Percentiles rank a stretch among this genome's conserved stretches.
phyloP scores from a whole-genome alignment of 257 asterid genomes.

The Craterostigma plantagineum region DNA sequence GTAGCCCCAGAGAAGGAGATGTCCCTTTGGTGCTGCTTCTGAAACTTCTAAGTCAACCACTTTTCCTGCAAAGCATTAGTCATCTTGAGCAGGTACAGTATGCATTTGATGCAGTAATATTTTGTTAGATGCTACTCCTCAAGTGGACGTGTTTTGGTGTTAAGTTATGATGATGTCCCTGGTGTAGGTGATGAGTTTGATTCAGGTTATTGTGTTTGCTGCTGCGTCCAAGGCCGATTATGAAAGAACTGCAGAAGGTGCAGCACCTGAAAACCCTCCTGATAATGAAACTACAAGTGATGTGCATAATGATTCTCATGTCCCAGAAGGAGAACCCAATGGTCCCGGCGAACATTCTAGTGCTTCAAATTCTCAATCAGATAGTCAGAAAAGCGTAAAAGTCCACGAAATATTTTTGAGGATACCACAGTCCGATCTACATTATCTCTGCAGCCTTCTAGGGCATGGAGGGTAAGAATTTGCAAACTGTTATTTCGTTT shows the following conservation, averaged over 20 bases:
- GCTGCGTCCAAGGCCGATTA: constrained; percentile 67
- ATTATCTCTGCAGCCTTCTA: constrained; percentile 74
- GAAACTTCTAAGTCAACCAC: constrained; percentile 68
- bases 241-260: constrained; percentile 39
- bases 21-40: constrained; percentile 74
- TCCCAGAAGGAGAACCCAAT: constrained; percentile 15
- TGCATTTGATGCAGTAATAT: constrained; percentile 6
- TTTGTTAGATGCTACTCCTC: no score
- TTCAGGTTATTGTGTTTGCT: constrained; percentile 72
- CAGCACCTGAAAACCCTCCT: constrained; percentile 22
- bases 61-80: constrained; percentile 62
- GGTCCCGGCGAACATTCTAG: constrained; percentile 23
- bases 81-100: constrained; percentile 98
- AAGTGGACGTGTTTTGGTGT: no score
- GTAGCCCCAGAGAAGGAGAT: constrained; percentile 30
- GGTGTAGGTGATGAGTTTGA: constrained; percentile 73
- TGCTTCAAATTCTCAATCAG: constrained; percentile 28
- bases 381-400: constrained; percentile 24
- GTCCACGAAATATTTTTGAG: constrained; percentile 40
- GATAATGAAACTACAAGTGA: constrained; percentile 26
- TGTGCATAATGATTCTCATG: constrained; percentile 24
- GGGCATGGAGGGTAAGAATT: constrained; percentile 82
- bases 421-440: constrained; percentile 69
- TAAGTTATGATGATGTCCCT: constrained; percentile 3
- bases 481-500: constrained; percentile 1